Conservation (phyloP, 768 basidiomycete genomes). For the Leucogyrophana mollusca region DNA sequence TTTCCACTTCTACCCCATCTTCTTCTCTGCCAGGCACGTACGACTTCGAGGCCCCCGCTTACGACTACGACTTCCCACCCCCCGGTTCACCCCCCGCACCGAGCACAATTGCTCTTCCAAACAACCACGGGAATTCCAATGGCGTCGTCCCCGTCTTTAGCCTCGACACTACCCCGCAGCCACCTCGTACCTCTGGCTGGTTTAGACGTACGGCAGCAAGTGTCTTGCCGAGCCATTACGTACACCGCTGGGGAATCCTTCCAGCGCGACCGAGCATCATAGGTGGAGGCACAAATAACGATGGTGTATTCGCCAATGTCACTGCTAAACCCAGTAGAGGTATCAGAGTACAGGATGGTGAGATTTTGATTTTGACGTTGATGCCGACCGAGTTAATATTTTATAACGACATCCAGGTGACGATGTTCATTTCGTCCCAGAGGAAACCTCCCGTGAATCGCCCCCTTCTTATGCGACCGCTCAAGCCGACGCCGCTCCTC, state of each 20-base stretch:
- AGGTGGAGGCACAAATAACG: constrained; percentile 72
- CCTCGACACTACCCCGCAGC: constrained; percentile 22
- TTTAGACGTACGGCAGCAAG: constrained; percentile 51
- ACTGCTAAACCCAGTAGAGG: constrained; percentile 75
- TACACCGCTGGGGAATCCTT: constrained; percentile 44
- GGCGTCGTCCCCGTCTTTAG: constrained; percentile 57
- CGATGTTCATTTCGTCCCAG: constrained; percentile 73
- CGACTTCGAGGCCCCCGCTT: constrained; percentile 68
- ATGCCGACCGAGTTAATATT: background rate
- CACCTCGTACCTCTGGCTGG: constrained; percentile 46
- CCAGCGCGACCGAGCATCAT: constrained; percentile 38
- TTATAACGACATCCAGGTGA: constrained; percentile 61
- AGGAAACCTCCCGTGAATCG: constrained; percentile 77
- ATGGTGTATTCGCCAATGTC: constrained; percentile 96
- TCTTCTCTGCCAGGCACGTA: constrained; percentile 47
- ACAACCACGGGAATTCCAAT: constrained; percentile 73
- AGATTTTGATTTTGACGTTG: constrained; percentile 13
- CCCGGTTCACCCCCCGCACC: constrained; percentile 77
- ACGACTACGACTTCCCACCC: constrained; percentile 79
- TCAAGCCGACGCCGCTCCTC: constrained; percentile 92
- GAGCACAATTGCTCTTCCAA: constrained; percentile 64
- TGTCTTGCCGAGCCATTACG: constrained; percentile 54
- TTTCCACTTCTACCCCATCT: constrained; percentile 32
- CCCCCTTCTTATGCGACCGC: constrained; percentile 93
- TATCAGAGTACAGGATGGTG: constrained; percentile 59